A percentile compares a stretch with the other conserved stretches of the same genome.
phyloP scores from a whole-genome alignment of 2,329 filamentous ascomycete genomes.

The Fusarium marasasianum region DNA sequence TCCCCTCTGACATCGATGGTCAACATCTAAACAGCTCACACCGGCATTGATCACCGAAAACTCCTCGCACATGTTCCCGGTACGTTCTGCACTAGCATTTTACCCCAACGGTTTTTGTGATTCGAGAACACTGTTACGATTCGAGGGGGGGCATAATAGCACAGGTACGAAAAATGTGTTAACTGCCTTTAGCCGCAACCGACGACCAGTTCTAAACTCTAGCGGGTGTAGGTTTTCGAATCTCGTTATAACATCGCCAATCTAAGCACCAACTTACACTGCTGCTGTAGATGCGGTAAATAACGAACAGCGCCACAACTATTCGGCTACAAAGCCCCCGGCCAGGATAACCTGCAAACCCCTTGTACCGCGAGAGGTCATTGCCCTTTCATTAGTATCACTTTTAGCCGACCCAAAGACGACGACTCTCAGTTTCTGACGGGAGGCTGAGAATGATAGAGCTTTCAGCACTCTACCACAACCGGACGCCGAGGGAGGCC shows the following conservation, averaged over 20 bases:
- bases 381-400: background rate
- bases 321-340: slow-evolving; percentile 17
- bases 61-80: background rate
- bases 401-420: slow-evolving; percentile 27
- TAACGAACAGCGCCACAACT: slow-evolving; percentile 32
- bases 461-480: background rate
- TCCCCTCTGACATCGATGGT: background rate
- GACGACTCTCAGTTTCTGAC: background rate
- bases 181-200: background rate
- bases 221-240: slow-evolving; percentile 2
- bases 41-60: slow-evolving; percentile 4
- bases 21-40: slow-evolving; percentile 2
- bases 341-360: background rate
- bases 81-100: slow-evolving; percentile 1
- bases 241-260: slow-evolving; percentile 4
- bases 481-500: slow-evolving; percentile 12
- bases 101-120: slow-evolving; percentile 13
- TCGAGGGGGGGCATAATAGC: background rate
- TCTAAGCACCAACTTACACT: background rate
- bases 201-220: background rate
- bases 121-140: slow-evolving; percentile 9
- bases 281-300: slow-evolving; percentile 2
- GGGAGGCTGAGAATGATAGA: background rate
- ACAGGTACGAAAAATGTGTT: background rate
- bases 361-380: slow-evolving; percentile 8